Percentiles rank a stretch among this genome's conserved stretches.
These are phyloP conservation scores for Jamesozyma piceae DNA, from an alignment of 805 yeast species.

Conservation along the genomic window DNA sequence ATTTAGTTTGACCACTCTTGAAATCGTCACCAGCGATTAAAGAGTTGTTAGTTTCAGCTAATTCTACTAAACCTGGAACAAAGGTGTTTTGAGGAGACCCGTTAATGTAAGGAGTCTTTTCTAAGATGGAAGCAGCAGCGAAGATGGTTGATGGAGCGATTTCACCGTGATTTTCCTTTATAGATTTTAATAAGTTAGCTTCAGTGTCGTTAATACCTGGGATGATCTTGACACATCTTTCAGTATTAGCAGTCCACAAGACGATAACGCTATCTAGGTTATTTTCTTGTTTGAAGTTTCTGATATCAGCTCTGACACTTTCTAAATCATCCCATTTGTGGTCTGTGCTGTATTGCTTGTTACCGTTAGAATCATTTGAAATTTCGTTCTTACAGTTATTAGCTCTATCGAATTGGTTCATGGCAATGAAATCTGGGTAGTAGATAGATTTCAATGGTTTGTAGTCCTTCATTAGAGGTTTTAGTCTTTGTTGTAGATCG, in stretches of 20 bases:
- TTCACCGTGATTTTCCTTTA: conserved; percentile 73
- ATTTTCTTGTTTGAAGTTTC: conserved; percentile 63
- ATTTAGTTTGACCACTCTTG: conserved; percentile 92
- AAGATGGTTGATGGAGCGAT: conserved; percentile 89
- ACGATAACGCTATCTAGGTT: conserved; percentile 78
- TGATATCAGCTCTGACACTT: conserved; percentile 73
- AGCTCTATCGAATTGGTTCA: conserved; percentile 87
- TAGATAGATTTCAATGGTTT: conserved; percentile 78
- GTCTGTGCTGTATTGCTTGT: conserved; percentile 34
- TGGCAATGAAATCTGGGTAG: conserved; percentile 94
- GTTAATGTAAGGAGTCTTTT: conserved; percentile 80
- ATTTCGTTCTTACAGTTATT: conserved; percentile 47
- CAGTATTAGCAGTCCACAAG: conserved; percentile 96
- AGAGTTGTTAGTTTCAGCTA: conserved; percentile 66
- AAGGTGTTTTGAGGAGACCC: conserved; percentile 98
- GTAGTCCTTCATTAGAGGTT: conserved; percentile 48
- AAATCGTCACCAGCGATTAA: conserved; percentile 96
- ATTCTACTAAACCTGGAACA: conserved; percentile 87
- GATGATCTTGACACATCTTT: conserved; percentile 72
- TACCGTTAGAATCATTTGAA: conserved; percentile 22
- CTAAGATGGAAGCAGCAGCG: conserved; percentile 88
- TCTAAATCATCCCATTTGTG: conserved; percentile 88
- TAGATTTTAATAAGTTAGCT: conserved; percentile 62
- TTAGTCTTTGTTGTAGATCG: conserved; percentile 70
- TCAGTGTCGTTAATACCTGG: conserved; percentile 82